phyloP scores from a whole-genome alignment of 176 grass and related monocot species.

The Lolium multiflorum region DNA sequence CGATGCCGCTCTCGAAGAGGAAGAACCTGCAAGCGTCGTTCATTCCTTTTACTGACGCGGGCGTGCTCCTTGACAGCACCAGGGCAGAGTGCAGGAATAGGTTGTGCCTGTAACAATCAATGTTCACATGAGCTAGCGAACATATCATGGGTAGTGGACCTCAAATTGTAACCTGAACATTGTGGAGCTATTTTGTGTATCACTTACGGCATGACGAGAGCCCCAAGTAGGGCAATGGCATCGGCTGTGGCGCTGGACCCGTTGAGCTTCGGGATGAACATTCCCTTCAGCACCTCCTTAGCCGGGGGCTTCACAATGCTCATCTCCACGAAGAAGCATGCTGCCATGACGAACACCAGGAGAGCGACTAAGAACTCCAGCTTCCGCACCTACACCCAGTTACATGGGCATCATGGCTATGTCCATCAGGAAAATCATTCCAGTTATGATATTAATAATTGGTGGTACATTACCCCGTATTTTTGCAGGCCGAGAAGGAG shows the following conservation, averaged over 20 bases:
- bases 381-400: slow-evolving; percentile 56
- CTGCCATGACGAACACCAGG: slow-evolving; percentile 72
- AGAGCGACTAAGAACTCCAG: slow-evolving; percentile 66
- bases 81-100: slow-evolving; percentile 90
- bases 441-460: not conserved
- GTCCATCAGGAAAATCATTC: not conserved
- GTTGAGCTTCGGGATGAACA: slow-evolving; percentile 69
- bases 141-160: not conserved
- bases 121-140: not conserved
- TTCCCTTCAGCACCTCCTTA: slow-evolving; percentile 63
- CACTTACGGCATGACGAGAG: slow-evolving; percentile 91
- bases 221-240: slow-evolving; percentile 76
- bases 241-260: slow-evolving; percentile 62
- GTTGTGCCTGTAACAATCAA: slow-evolving; percentile 64
- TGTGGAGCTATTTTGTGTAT: not conserved
- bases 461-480: slow-evolving; percentile 69
- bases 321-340: slow-evolving; percentile 78
- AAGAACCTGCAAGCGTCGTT: slow-evolving; percentile 70
- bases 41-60: slow-evolving; percentile 75
- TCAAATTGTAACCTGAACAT: not conserved
- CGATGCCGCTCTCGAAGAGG: slow-evolving; percentile 80
- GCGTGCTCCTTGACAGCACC: slow-evolving; percentile 81
- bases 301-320: slow-evolving; percentile 74
- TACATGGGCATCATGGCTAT: not conserved
- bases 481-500: slow-evolving; percentile 76